Conservation (phyloP, 345 rosid genomes). For the Eucalyptus pauciflora region DNA sequence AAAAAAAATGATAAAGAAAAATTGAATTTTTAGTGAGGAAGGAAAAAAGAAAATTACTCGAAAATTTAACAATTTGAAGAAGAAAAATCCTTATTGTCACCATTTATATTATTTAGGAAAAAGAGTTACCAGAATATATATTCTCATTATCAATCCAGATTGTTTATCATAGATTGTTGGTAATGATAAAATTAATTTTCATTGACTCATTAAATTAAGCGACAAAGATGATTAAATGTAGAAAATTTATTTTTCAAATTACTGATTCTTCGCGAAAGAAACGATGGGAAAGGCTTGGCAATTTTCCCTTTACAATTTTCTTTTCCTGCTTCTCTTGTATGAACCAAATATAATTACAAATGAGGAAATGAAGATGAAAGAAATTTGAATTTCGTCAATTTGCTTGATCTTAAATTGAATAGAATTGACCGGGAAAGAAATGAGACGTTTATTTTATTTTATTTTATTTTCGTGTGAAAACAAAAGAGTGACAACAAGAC, state of each 20-base stretch:
- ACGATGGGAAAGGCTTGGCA: rapidly evolving
- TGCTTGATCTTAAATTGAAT: background rate
- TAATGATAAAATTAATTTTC: background rate
- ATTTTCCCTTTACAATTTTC: background rate
- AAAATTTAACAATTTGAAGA: background rate
- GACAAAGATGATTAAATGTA: background rate
- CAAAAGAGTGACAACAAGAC: background rate
- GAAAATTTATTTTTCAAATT: background rate
- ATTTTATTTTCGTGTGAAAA: background rate
- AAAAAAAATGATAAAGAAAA: background rate
- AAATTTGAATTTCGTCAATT: background rate
- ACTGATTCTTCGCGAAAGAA: rapidly evolving
- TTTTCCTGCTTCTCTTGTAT: background rate
- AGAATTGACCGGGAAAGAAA: background rate
- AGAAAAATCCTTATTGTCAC: background rate
- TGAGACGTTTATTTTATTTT: background rate
- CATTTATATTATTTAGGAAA: background rate
- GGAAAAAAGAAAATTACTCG: background rate
- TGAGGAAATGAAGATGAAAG: background rate
- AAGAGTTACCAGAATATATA: background rate
- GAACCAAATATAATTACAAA: background rate
- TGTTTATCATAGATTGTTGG: background rate
- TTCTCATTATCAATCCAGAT: background rate
- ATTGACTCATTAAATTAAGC: background rate
- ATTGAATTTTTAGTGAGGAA: background rate